Evolutionary conservation across 805 yeast genomes (phyloP), one percentile per base, ranked within the genome.

Genomic region (Lipomyces sp.): DNA sequence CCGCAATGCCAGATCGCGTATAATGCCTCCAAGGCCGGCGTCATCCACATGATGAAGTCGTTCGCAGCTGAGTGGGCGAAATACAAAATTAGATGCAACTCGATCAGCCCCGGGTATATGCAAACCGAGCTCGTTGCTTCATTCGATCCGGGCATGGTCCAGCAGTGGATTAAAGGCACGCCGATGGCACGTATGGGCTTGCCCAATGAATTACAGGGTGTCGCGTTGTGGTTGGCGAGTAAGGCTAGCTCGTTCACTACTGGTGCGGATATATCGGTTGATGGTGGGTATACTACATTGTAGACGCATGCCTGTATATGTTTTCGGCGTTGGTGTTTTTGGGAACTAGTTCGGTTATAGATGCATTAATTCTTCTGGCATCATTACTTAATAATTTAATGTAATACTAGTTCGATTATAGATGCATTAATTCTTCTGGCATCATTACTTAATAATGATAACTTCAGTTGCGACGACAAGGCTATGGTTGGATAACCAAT

Each of bases 201-300:
- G 73, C 94, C 95, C 69, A 83, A 86, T 75, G 96, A 90, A 79
- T 89, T 90, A 75, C 89, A 88, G 51, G 96, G 96, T 51, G 83
- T 90, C 45, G 82, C 89, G 64, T 80, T 90, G 69, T 90, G 88
- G 82, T 82, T 90, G 80, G 87, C 93, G 33, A 84, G 90, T 50
- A 85, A 85, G 64, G 95, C 94, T 7, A 84, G 90, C 48, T 82
- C 89, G 24, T 90, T 90, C 82, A 89, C 94, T 65, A 90, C 96
- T 15, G 96, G 96, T 74, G 88, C 89, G 76, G 90, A 90, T 78
- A 78, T 90, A 78, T 86, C 88, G 37, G 94, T 89, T 64, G 96
- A 90, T 75, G 96, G 96, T 75, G 96, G 96, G 24, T 90, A 90
- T 82, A 88, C 88, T 72, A 87, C 92, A 72, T 90, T 94, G 94